These are phyloP conservation scores for Silene conica DNA, from an alignment of 148 eudicot genomes.

Conservation along the genomic window DNA sequence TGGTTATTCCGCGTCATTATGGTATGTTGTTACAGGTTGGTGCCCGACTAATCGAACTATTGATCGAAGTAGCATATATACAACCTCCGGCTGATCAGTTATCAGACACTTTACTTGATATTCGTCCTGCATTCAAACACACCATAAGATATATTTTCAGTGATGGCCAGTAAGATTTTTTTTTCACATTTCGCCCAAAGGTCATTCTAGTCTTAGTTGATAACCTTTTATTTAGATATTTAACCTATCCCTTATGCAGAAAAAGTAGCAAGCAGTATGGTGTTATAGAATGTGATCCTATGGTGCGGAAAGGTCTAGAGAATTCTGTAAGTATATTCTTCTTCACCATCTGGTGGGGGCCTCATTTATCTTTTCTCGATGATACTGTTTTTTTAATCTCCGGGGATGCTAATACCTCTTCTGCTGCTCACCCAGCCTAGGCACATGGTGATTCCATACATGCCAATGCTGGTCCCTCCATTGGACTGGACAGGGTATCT, in stretches of 20 bases:
- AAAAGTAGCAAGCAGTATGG: conserved; percentile 63
- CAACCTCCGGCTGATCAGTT: conserved; percentile 73
- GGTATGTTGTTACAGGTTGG: conserved; percentile 54
- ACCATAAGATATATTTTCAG: conserved; percentile 40
- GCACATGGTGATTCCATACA: conserved; percentile 94
- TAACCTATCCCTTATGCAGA: conserved; percentile 36
- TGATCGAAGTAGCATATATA: conserved; percentile 75
- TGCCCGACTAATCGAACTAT: conserved; percentile 64
- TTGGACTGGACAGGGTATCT: conserved; percentile 78
- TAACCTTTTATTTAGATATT: neutral
- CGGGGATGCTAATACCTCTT: conserved; percentile 13
- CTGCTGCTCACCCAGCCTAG: conserved; percentile 51
- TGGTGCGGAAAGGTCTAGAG: conserved; percentile 80
- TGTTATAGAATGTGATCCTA: conserved; percentile 83
- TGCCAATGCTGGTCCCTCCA: conserved; percentile 96
- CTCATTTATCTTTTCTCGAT: too few species aligned
- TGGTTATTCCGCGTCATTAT: neutral
- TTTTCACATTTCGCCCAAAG: neutral
- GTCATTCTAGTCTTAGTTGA: neutral
- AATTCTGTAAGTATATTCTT: conserved; percentile 56
- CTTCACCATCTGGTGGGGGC: neutral
- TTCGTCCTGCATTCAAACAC: conserved; percentile 88
- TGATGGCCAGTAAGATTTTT: conserved; percentile 52
- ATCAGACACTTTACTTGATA: conserved; percentile 71
- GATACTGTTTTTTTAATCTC: neutral